Base-by-base conservation (phyloP, 495 filamentous ascomycete genomes). In the Bathelium albidoporum region DNA sequence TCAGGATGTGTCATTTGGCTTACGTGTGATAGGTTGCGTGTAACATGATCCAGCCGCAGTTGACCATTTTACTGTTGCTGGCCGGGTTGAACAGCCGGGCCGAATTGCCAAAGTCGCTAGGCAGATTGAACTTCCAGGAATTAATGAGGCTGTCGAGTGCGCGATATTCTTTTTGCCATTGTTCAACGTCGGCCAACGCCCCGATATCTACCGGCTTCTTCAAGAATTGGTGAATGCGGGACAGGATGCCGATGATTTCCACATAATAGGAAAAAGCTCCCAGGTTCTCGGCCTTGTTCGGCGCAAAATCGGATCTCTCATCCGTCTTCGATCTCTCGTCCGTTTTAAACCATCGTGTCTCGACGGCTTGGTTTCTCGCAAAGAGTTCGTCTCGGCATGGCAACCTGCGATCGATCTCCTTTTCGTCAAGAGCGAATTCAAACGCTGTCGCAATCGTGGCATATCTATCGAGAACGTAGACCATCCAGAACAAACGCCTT, bases 361-460 rank as follows among this genome's bases (percentile, higher is more conserved):
- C 89, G 1, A 94, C 88, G 11, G 86, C 83, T 66, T 91, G 85
- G 66, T 95, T 94, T 66, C 85, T 87, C 52, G 86, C 79, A 78
- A 89, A 95, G n/a, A 89, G 79, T 66, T 93, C 87, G 68, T 96
- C 90, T 49, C 88, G 85, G 70, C 91, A 96, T 22, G 91, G 91
- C 14, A 96, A 78, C 53, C 85, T 89, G 29, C 90, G 83, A 70
- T 95, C 89, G 59, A 96, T 93, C 65, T 95, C 90, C 66, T 86
- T 89, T 68, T 95, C 89, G 65, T 90, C 86, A 58, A 96, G 75
- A 1, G 88, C 89, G 73, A 96, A 92, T 71, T 95, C 89, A 66
- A 96, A 94, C 2, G 90, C 89, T 0, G 91, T 96, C 0, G 89
- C 86, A 53, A 95, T 83, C 1, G 90, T 95, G 0, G 91, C 90